These are phyloP conservation scores for Saturnispora zaruensis DNA, from an alignment of 805 yeast species.

Conservation along the genomic window DNA sequence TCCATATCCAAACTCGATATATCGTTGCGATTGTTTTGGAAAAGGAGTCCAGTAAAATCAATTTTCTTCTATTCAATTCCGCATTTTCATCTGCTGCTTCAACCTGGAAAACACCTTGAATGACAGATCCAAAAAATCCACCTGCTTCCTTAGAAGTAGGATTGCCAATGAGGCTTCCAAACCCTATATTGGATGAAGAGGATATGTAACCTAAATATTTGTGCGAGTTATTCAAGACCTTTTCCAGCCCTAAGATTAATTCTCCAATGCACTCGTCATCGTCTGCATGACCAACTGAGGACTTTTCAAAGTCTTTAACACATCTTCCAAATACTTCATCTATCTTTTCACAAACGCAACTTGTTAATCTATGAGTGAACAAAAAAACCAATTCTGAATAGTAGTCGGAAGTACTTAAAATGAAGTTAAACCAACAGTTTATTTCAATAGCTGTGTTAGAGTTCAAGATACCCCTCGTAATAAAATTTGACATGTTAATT, in stretches of 20 bases:
- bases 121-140: constrained; percentile 57
- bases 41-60: constrained; percentile 53
- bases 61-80: constrained; percentile 44
- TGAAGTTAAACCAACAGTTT: constrained; percentile 23
- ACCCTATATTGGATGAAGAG: constrained; percentile 6
- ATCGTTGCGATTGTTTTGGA: constrained; percentile 48
- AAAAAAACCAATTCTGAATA: constrained; percentile 23
- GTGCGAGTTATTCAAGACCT: constrained; percentile 51
- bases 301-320: not conserved
- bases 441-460: constrained; percentile 19
- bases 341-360: constrained; percentile 24
- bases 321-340: constrained; percentile 17
- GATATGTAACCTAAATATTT: constrained; percentile 32
- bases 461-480: constrained; percentile 20
- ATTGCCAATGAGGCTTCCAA: constrained; percentile 3
- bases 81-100: constrained; percentile 51
- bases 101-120: constrained; percentile 70
- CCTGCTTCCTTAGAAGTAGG: constrained; percentile 25
- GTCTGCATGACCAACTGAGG: constrained; percentile 9
- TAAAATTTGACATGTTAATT: constrained; percentile 21
- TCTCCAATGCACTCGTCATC: constrained; percentile 36
- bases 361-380: constrained; percentile 19
- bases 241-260: constrained; percentile 54
- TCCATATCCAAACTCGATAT: constrained; percentile 53
- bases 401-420: constrained; percentile 18